A percentile compares a stretch with the other conserved stretches of the same genome.
Evolutionary conservation across 345 rosid species (phyloP).

Genomic region (Euphorbia pulcherrima): DNA sequence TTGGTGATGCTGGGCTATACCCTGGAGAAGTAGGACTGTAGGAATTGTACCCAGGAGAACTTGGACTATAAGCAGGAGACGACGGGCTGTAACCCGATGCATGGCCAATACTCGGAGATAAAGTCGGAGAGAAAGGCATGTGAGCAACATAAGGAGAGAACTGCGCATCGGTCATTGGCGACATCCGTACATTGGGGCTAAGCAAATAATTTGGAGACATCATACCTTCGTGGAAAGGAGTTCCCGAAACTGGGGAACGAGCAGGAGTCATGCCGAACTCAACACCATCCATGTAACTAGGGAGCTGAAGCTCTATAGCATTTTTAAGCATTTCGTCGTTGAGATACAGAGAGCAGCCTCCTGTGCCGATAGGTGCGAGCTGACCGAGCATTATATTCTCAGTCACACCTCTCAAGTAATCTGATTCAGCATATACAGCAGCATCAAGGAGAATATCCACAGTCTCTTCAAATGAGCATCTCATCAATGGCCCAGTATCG

Average conservation of each 20-base stretch:
- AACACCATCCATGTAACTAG: slow-evolving; percentile 89
- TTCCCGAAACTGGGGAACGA: slow-evolving; percentile 77
- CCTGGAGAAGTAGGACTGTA: slow-evolving; percentile 85
- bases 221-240: slow-evolving; percentile 95
- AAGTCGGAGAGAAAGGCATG: slow-evolving; percentile 80
- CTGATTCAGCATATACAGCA: slow-evolving; percentile 90
- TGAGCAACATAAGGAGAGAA: slow-evolving; percentile 95
- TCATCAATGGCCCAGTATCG: slow-evolving; percentile 97
- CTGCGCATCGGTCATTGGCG: slow-evolving; percentile 77
- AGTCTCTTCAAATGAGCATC: slow-evolving; percentile 97
- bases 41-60: slow-evolving; percentile 81
- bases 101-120: slow-evolving; percentile 81
- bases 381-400: slow-evolving; percentile 98
- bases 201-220: slow-evolving; percentile 86
- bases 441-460: slow-evolving; percentile 98
- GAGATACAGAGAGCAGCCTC: slow-evolving; percentile 79
- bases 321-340: slow-evolving; percentile 96
- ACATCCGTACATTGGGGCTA: slow-evolving; percentile 75
- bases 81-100: slow-evolving; percentile 77
- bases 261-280: slow-evolving; percentile 92
- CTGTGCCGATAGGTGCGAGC: slow-evolving; percentile 96
- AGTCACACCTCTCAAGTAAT: slow-evolving; percentile 80
- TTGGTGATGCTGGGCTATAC: slow-evolving; percentile 83
- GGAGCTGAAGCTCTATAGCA: slow-evolving; percentile 95
- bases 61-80: slow-evolving; percentile 59